Base-by-base conservation (phyloP, 75 land plant genomes). In the Sequoia sempervirens region DNA sequence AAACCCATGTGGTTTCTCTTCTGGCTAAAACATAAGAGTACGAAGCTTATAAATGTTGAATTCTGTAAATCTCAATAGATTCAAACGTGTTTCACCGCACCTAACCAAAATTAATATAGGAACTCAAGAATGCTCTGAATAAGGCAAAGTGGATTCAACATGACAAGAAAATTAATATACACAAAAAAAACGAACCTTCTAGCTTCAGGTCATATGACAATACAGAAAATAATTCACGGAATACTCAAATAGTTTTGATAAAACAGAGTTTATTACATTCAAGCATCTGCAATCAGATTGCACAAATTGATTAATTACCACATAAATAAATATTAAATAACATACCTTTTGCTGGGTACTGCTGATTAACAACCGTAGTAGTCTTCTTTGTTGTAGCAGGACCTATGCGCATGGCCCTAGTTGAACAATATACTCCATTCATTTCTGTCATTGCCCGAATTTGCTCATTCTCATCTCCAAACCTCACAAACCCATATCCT, bases 401-500 rank as follows among this genome's bases (percentile, higher is more conserved):
- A 14, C 98, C 97, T 83, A 95, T 93, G 18, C 99, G 90, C 99
- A 97, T 97, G 41, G 98, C 93, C 82, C 98, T 89, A 68, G 89
- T 90, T 14, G 96, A 92, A 82, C 95, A 94, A 83, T 86, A 90
- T 32, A 90, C 45, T 12, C 99, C 99, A 86, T 95, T 95, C 99
- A 97, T 97, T 84, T 95, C 98, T 72, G 92, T 89, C 98, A 97
- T 97, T 2, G 99, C 96, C 32, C 96, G 91, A 36, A 87, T 47
- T 79, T 93, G 94, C 64, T 97, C 99, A 84, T 76, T 85, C 83
- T 93, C 96, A 84, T 97, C 99, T 0, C 92, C 95, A 90, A 97
- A 97, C 82, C 91, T 93, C 37, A 97, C 99, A 91, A 97, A 97
- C 1, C 99, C 99, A 91, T 97, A 97, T 15, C 99, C 99, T 82